Base-by-base conservation (phyloP, 164 flowering plant genomes). In the Magnolia kwangsiensis region DNA sequence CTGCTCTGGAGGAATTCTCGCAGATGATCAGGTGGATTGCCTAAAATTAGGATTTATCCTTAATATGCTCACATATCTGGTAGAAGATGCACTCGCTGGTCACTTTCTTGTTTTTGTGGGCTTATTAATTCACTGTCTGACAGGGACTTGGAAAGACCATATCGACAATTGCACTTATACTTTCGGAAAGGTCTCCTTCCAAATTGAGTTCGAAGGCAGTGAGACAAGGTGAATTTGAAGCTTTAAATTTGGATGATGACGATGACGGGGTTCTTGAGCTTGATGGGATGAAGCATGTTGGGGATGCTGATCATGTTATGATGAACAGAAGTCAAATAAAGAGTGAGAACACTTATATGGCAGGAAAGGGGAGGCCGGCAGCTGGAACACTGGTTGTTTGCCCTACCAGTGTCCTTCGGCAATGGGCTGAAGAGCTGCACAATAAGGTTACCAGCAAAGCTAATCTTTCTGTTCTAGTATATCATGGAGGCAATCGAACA, bases 71-170 rank as follows among this genome's bases (percentile, higher is more conserved):
- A 9, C 2, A 11, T 1, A 31, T 71, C n/a, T 7, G 31, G 16
- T 29, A 31, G 55, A 37, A 37, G 67, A 72, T 74, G 74, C 45
- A 63, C 23, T 76, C 59, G 58, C 8, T 9, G 75, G 3, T 58
- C 21, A 59, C 29, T 51, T 74, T 23, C 51, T 59, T 63, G 23
- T 76, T 74, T 51, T 16, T 21, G 2, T 51, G 55, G 63, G 63
- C 78, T 67, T 78, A 72, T 21, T 20, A 75, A 59, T 67, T 18
- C 45, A 18, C 63, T 79, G 49, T 69, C 67, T 84, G 21, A 23
- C 91, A 96, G 99, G 98, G 98, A 65, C 96, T 96, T 79, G 99
- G 99, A 69, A 96, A 96, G 84, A 96, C 99, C 5, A 70, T 94
- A 76, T 96, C 99, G 10, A 89, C 83, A 79, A 96, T 94, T 84